Evolutionary conservation across 352 stramenopile genomes (phyloP), one percentile per base, ranked within the genome.

Genomic region (Phytophthora sansomeana): DNA sequence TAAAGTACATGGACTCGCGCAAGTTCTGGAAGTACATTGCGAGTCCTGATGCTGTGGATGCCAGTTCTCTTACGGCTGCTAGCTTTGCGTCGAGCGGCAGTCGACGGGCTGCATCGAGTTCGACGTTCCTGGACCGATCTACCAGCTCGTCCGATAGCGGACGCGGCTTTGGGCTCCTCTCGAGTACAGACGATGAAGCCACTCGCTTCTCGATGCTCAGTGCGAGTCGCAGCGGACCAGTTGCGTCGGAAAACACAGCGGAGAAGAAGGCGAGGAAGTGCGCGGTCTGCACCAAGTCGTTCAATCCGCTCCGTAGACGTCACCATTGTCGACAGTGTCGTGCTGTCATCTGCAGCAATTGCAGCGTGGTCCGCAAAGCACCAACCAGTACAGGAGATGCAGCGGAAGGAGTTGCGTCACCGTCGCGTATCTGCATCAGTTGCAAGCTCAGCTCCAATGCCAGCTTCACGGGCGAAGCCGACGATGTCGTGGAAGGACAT

Each of bases 21-120:
- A 89, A 87, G 53, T 94, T 92, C 58, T 94, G 88, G 88, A 90
- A 87, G 52, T 91, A 81, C 67, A 83, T 93, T 68, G 80, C 54
- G 10, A 69, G 65, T 17, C 63, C 51, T 10, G 58, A 69, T n/a
- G 30, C 24, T 9, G 61, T 60, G 1, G 50, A 67, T 11, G 64
- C 49, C n/a, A 67, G 58, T 28, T 73, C 62, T 5, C 33, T 77
- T 38, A 72, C 68, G n/a, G 33, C 67, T 13, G 54, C 65, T 6
- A 81, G 72, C 36, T 63, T 58, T 32, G 66, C 55, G 8, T 56
- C 57, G 47, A 78, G 24, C 26, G 46, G 47, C 17, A 72, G 57
- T 72, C 53, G 56, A 42, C 68, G 68, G 39, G 68, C 58, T 35
- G 49, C 32, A 13, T 68, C 63, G 13, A 66, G 42, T 28, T 63